These are phyloP conservation scores for Hygrophila difformis DNA, from an alignment of 257 asterid genomes.

Conservation along the genomic window DNA sequence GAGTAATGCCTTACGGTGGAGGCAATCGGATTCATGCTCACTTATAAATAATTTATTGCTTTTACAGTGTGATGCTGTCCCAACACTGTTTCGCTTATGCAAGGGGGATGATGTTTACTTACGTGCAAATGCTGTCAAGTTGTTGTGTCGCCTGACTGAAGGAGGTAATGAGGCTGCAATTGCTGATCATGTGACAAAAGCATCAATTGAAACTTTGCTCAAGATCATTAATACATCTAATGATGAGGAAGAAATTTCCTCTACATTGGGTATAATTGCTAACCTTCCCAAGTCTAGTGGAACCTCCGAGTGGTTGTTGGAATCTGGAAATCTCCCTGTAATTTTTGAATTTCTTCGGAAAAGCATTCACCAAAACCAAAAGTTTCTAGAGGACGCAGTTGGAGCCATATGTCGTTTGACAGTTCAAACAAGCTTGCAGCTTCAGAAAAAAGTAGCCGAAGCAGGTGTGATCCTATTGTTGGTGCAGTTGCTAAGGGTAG, in stretches of 20 bases:
- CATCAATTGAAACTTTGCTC: conserved; percentile 21
- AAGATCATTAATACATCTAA: conserved; percentile 25
- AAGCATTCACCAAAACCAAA: conserved; percentile 19
- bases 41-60: too few relatives aligned
- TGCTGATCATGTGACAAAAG: conserved; percentile 25
- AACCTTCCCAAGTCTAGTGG: conserved; percentile 23
- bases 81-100: conserved; percentile 33
- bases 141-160: conserved; percentile 25
- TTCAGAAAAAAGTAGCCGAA: conserved; percentile 50
- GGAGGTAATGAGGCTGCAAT: conserved; percentile 30
- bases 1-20: too few relatives aligned
- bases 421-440: conserved; percentile 18
- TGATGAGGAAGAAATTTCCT: conserved; percentile 26
- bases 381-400: conserved; percentile 35
- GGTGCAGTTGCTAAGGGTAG: conserved; percentile 39
- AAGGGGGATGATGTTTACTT: conserved; percentile 22
- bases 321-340: conserved; percentile 26
- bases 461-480: conserved; percentile 32
- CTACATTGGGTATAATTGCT: conserved; percentile 32
- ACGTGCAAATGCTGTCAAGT: conserved; percentile 34
- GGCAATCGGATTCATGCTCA: too few relatives aligned
- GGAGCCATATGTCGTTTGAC: conserved; percentile 56
- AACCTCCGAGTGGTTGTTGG: conserved; percentile 19
- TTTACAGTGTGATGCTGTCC: conserved; percentile 33
- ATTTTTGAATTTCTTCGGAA: too few relatives aligned